Conservation (phyloP, 2,329 filamentous ascomycete genomes). For the Trichoderma oligosporum region DNA sequence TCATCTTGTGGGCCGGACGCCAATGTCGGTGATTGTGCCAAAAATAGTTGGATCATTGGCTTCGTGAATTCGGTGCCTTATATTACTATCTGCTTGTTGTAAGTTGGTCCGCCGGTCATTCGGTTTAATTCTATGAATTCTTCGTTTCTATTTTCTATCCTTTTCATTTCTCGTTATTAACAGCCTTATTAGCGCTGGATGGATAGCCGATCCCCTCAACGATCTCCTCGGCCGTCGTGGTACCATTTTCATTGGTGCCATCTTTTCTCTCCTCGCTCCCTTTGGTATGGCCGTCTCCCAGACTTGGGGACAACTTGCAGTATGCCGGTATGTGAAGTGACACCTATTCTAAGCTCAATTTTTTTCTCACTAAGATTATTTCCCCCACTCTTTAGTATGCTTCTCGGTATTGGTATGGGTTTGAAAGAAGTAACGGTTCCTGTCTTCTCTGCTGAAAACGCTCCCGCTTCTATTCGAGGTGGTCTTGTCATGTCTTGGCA, state of each 20-base stretch:
- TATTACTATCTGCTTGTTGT: conserved; percentile 43
- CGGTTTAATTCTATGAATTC: not conserved
- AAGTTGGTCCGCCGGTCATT: conserved; percentile 22
- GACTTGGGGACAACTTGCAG: conserved; percentile 55
- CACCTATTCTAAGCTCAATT: no score
- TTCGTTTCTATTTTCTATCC: no score
- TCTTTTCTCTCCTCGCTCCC: conserved; percentile 59
- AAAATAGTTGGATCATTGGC: conserved; percentile 59
- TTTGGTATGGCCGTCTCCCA: conserved; percentile 58
- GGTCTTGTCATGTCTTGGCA: conserved; percentile 55
- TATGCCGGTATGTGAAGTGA: conserved; percentile 43
- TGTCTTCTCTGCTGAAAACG: conserved; percentile 51
- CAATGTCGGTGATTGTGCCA: conserved; percentile 37
- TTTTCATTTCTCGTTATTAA: no score
- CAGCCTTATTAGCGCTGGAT: conserved; percentile 45
- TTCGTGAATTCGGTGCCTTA: conserved; percentile 52
- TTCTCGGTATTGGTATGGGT: conserved; percentile 61
- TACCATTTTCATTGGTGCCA: conserved; percentile 59
- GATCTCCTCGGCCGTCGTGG: conserved; percentile 56
- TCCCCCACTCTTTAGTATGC: no score
- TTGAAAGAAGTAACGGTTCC: conserved; percentile 48
- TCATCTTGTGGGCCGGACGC: conserved; percentile 32
- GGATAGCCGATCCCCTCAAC: conserved; percentile 62
- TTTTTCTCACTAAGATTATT: no score
- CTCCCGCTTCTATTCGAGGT: conserved; percentile 50